Evolutionary conservation across 495 filamentous ascomycete genomes (phyloP), one percentile per base, ranked within the genome.

Genomic region (Bombardia bombarda): DNA sequence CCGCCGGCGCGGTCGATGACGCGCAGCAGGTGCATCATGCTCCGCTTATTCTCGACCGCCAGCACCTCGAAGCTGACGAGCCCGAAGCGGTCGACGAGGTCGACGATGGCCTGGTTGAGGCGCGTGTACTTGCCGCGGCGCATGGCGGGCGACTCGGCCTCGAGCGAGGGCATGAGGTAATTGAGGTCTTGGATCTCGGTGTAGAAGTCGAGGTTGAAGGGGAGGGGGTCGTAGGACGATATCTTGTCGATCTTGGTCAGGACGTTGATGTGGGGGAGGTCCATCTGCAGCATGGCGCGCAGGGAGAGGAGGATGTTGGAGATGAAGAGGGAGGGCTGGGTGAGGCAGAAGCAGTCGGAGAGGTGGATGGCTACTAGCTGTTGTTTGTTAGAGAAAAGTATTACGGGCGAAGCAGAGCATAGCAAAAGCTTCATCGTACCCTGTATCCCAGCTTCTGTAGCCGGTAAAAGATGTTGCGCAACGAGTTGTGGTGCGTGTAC

Each of bases 201-300:
- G 65, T 97, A 98, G 61, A 80, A 98, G 50, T 95, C 88, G 26
- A 98, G 77, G 51, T 90, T 90, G 71, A 98, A 96, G 0, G 88
- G 86, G 0, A 97, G 78, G 7, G 82, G 77, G 32, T 82, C 75
- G 56, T 94, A 95, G 9, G 74, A 67, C 9, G 68, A 45, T 23
- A 97, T 68, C 49, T 92, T 93, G 66, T 98, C 92, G 62, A 98
- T 94, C 66, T 98, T 98, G 16, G 89, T 95, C 19, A 98, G 74
- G 43, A 97, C 86, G 60, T 98, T 97, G 42, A 98, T 72, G 55
- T 95, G 87, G 12, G 92, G 87, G 23, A 97, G 80, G 56, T 95
- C 90, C 70, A 98, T 87, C 67, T 96, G 90, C 23, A 98, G 79
- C 92, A 98, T 98, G 51, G 86, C 86, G 49, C 92, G 84, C 42